Evolutionary conservation across 1,284 basidiomycete species (phyloP).

Genomic region (Termitomyces sp.): DNA sequence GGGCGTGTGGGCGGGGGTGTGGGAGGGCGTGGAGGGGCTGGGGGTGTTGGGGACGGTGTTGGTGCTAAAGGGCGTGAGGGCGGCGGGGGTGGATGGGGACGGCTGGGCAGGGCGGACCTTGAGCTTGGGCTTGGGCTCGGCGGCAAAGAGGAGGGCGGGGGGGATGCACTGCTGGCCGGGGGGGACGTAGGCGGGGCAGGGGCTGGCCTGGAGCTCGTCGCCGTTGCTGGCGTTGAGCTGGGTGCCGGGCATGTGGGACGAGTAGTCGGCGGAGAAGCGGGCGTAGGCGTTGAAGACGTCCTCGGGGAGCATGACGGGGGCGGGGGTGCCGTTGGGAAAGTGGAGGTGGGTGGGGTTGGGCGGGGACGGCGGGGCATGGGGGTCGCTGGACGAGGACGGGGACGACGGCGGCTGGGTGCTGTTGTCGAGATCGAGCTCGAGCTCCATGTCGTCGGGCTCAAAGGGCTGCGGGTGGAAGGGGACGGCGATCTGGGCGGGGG

Average conservation of each 20-base stretch:
- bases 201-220: slow-evolving; percentile 17
- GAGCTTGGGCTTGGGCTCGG: slow-evolving; percentile 19
- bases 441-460: slow-evolving; percentile 71
- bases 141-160: slow-evolving; percentile 56
- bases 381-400: slow-evolving; percentile 42
- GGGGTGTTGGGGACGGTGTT: slow-evolving; percentile 23
- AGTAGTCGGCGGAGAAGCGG: slow-evolving; percentile 62
- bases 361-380: slow-evolving; percentile 38
- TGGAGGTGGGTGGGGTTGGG: slow-evolving; percentile 26
- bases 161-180: slow-evolving; percentile 43
- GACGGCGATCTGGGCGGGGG: slow-evolving; percentile 38
- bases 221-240: slow-evolving; percentile 31
- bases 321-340: slow-evolving; percentile 23
- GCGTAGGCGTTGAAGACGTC: slow-evolving; percentile 50
- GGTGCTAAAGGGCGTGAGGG: slow-evolving; percentile 9
- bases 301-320: slow-evolving; percentile 27
- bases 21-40: slow-evolving; percentile 33
- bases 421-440: slow-evolving; percentile 55
- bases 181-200: background rate
- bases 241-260: slow-evolving; percentile 56
- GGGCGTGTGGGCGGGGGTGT: slow-evolving; percentile 35
- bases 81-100: slow-evolving; percentile 9
- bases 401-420: slow-evolving; percentile 27
- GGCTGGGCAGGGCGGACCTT: slow-evolving; percentile 15
- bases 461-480: slow-evolving; percentile 39